Evolutionary conservation across 371 early-diverging fungal species (phyloP), one percentile per base, ranked within the genome.

Genomic region (Actinomucor elegans): DNA sequence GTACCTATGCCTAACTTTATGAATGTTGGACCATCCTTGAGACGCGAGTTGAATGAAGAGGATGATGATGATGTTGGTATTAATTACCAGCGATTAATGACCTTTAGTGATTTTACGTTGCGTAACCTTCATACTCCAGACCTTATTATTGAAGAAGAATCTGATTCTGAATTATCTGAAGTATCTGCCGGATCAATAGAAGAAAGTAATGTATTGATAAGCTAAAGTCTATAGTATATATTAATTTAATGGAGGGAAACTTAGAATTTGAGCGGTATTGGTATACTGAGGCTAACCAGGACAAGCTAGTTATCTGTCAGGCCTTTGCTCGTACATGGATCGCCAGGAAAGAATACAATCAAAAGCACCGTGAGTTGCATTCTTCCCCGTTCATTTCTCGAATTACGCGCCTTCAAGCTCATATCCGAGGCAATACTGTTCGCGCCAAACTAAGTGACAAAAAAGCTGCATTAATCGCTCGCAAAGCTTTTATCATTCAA

Each of bases 1-100:
- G 80, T 89, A 7, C 55, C 78, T 6, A 84, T 96, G 84, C 96
- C 96, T 5, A 81, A 85, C 41, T 96, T 96, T 68, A 81, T 81
- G 35, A 89, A 87, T 59, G 75, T 96, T 41, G 84, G 86, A 28
- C 73, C 75, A 18, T 85, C 88, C 5, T 69, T 94, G 5, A 79
- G 81, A 3, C 75, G 80, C 45, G 93, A 92, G 55, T 56, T 92
- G 55, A 55, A 59, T 45, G 66, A 68, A 48, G 38, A 35, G 15
- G 55, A 55, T 14, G 52, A 40, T 11, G 55, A 50, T 5, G 57
- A 47, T 49, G 70, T 71, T 54, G 31, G 29, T 14, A 23, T 49
- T 26, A 14, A 43, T 41, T n/a, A 18, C 9, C 15, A 21, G 48
- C n/a, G 20, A 5, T 32, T 38, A 20, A 48, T 24, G 11, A 7